Base-by-base conservation (phyloP, 345 rosid genomes). In the Euphorbia tirucalli region DNA sequence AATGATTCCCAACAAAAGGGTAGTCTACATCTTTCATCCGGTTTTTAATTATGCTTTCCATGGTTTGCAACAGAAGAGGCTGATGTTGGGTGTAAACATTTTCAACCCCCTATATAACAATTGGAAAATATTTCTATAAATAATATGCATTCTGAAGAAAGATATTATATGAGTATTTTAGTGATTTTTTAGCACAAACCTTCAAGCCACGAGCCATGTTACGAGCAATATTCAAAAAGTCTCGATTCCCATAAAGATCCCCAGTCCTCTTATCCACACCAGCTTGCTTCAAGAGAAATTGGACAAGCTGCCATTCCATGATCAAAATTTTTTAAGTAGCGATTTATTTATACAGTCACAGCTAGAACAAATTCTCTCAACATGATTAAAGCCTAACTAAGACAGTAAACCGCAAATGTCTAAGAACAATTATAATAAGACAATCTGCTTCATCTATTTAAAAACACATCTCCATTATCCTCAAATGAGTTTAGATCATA, bases 141-240 rank as follows among this genome's bases (percentile, higher is more conserved):
- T 61, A 49, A 28, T 31, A 16, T 13, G 22, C 7, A 60, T 44
- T 44, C 55, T 24, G 5, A 46, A 44, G 68, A 64, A 43, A 15
- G 13, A 27, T 21, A 24, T 7, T 3, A 27, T 19, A 46, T 44
- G 22, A 25, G 52, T 13, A n/a, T 57, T 25, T 72, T 5, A 49
- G 15, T 30, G 9, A 43, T 7, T 71, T 18, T 74, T 66, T 68
- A 16, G 21, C 57, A 66, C 83, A 46, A 64, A 95, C 99, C 99
- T 95, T 92, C 70, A 95, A 85, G 25, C 98, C 99, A 82, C 99
- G 98, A 74, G 99, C 99, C 98, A 95, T 93, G 85, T 95, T 95
- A 50, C 97, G 96, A 61, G 99, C 99, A 83, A 95, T 95, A 80
- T 89, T 95, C 60, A 95, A 74, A 74, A 95, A 74, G 89, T 95